Evolutionary conservation across 305 asterid genomes (phyloP).

Genomic region (Ilex paraguariensis): DNA sequence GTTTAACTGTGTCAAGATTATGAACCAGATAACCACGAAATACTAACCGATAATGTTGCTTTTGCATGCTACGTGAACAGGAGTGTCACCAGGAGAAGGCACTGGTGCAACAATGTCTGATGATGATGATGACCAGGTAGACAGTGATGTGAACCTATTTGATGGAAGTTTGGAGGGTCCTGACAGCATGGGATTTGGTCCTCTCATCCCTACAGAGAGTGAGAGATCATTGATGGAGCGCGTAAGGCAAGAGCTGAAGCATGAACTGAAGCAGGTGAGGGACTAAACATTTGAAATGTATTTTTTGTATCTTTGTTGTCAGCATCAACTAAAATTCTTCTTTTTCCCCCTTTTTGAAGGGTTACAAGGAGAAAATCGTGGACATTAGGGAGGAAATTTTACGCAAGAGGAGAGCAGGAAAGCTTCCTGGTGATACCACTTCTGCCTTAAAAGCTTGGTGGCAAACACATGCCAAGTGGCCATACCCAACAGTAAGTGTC

Average conservation of each 20-base stretch:
- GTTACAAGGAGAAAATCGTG: constrained; percentile 56
- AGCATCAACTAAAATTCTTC: not conserved
- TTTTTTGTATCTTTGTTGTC: not conserved
- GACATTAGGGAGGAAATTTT: constrained; percentile 59
- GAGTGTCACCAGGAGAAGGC: constrained; percentile 62
- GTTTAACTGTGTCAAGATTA: too few species aligned
- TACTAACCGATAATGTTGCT: constrained; percentile 3
- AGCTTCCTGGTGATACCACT: constrained; percentile 59
- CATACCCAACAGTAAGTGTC: constrained; percentile 46
- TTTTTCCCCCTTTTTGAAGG: constrained; percentile 20
- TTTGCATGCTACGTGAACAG: constrained; percentile 21
- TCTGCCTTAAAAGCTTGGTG: constrained; percentile 48
- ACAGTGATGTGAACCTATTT: constrained; percentile 41
- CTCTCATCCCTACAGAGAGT: constrained; percentile 52
- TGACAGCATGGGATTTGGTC: constrained; percentile 51
- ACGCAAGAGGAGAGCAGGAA: constrained; percentile 60
- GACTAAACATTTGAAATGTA: too few species aligned
- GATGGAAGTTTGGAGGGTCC: constrained; percentile 45
- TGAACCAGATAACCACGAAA: not conserved
- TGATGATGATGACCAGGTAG: constrained; percentile 52
- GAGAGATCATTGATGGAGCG: constrained; percentile 64
- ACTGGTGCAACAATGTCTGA: constrained; percentile 64
- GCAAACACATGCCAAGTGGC: constrained; percentile 57
- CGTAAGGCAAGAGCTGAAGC: constrained; percentile 62
- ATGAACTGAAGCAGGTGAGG: constrained; percentile 46